Percentiles rank a stretch among this genome's conserved stretches.
Evolutionary conservation across 2,329 filamentous ascomycete genomes (phyloP).

Genomic region (Amauroascus niger): DNA sequence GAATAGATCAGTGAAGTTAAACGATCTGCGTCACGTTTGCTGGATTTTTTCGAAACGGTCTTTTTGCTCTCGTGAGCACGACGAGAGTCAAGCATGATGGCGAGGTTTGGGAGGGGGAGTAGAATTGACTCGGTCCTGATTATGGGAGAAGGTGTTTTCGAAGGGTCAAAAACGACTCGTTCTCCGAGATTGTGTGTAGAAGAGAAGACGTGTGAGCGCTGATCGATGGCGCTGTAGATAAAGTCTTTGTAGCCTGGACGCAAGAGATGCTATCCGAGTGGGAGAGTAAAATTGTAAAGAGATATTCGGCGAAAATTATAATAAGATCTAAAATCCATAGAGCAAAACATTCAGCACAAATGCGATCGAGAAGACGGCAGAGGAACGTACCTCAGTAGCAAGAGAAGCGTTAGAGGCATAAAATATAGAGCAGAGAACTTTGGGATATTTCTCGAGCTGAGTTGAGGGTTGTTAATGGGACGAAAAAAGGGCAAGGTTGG

Average conservation of each 20-base stretch:
- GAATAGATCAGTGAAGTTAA: neutral
- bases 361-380: neutral
- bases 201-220: neutral
- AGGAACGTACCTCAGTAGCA: slow-evolving; percentile 1
- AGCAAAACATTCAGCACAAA: slow-evolving; percentile 3
- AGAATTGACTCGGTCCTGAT: neutral
- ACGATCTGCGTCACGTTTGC: slow-evolving; percentile 10
- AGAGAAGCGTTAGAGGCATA: neutral
- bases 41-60: slow-evolving; percentile 50
- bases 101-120: neutral
- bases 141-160: neutral
- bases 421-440: too few species aligned
- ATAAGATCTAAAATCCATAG: slow-evolving; percentile 5
- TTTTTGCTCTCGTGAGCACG: slow-evolving; percentile 56
- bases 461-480: neutral
- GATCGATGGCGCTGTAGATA: too few species aligned
- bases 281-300: slow-evolving; percentile 7
- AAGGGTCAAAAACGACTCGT: neutral
- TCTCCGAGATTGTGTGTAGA: neutral
- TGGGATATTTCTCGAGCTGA: too few species aligned
- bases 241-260: neutral
- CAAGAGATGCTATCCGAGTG: slow-evolving; percentile 9
- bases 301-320: slow-evolving; percentile 5
- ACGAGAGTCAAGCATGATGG: slow-evolving; percentile 41
- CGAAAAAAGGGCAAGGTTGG: neutral